Evolutionary conservation across 106 monocot species (phyloP), one percentile per base, ranked within the genome.

Genomic region (Vanilla planifolia): DNA sequence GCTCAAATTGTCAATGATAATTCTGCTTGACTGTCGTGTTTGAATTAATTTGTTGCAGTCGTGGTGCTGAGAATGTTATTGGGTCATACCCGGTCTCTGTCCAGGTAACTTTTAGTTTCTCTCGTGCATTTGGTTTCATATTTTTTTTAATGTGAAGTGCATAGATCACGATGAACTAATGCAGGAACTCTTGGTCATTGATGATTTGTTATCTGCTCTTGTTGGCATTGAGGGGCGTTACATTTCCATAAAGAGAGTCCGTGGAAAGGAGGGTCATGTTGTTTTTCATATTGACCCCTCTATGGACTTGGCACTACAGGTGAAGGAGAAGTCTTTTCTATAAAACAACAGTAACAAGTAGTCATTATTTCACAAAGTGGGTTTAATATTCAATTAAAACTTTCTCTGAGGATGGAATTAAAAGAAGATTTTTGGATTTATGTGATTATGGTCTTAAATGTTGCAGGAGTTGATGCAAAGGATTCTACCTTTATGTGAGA

Each of bases 181-280:
- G n/a, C 65, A 96, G 91, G 96, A 98, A 72, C 74, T 87, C n/a
- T 72, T 91, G 60, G 80, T 88, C 5, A 88, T 98, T 59, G 96
- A 98, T 67, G 96, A 98, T 50, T 64, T 98, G 62, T 70, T 98
- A 5, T 88, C 72, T 30, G 79, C 91, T 36, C 79, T 98, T 16
- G 72, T 98, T 63, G 91, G 96, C 8, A 88, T 98, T 30, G 91
- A 91, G 67, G 96, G 96, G 32, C 69, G 96, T 39, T 98, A 85
- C 59, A 82, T 91, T 67, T 87, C 91, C 2, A 91, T 98, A 33
- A 88, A 75, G 51, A 85, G 77, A 67, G 73, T 79, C 2, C 71
- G 72, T 7, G 91, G 84, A 55, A 84, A 76, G 72, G 91, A 79
- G 29, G 84, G 81, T 26, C 68, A 50, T 21, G 67, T 98, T 23